Base-by-base conservation (phyloP, 2,329 filamentous ascomycete genomes). In the Fusarium poae region DNA sequence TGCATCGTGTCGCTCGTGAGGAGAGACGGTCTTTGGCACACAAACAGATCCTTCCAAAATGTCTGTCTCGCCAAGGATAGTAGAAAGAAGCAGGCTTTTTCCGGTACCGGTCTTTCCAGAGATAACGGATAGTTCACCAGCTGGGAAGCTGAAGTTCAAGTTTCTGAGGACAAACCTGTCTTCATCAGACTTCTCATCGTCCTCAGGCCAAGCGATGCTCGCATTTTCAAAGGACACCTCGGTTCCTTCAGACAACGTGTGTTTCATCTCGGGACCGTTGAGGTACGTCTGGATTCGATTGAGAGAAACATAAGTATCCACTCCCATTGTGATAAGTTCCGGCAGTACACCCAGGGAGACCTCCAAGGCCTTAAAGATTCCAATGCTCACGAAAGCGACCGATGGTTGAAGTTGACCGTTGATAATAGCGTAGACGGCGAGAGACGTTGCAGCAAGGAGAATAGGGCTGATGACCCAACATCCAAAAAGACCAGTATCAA, bases 101-200 rank as follows among this genome's bases (percentile, higher is more conserved):
- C 92, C 92, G 11, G 89, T 89, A 1, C 92, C 92, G 0, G 92
- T 95, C 75, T 90, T 90, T 1, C 92, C 92, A 5, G 91, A 92
- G 34, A 95, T 88, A 16, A 94, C 86, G 21, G 88, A 93, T 11
- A 96, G 80, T 70, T 92, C 89, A 20, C 88, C 86, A 18, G 82
- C 77, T 0, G 92, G 92, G 71, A 95, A 93, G 1, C 84, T 83
- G 13, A 93, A 74, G 66, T 86, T 88, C 48, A 94, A 72, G 69
- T 91, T 83, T 53, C 86, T 85, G 21, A 94, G 80, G 16, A 89
- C 82, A 71, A 93, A 94, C 34, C 87, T 81, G 53, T 88, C 85
- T 40, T 86, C 82, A 20, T 86, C 84, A 2, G 85, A 80, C 25
- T 86, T 81, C 21, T 86, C 82, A 3, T 84, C 83, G 58, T 93